These are phyloP conservation scores for Beauveria brongniartii DNA, from an alignment of 2,329 filamentous ascomycete genomes.

Conservation along the genomic window DNA sequence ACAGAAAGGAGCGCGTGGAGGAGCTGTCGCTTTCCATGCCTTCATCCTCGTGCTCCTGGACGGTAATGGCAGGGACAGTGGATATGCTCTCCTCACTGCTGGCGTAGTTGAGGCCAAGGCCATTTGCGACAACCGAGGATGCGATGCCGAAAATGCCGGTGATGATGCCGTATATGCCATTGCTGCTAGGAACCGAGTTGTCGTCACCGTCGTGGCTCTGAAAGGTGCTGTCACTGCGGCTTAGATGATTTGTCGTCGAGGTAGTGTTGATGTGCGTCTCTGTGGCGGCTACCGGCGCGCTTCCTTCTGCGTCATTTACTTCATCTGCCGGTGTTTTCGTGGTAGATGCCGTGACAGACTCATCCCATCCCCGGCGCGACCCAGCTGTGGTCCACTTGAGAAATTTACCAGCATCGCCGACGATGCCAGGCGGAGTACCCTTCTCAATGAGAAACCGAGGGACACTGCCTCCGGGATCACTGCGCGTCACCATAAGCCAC, in stretches of 20 bases:
- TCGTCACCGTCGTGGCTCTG: slow-evolving; percentile 16
- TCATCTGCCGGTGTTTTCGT: background rate
- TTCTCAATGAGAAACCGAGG: slow-evolving; percentile 88
- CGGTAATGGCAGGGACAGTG: slow-evolving; percentile 18
- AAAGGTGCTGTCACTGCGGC: background rate
- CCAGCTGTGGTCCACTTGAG: slow-evolving; percentile 59
- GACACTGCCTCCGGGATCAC: slow-evolving; percentile 81
- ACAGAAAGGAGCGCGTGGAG: slow-evolving; percentile 41
- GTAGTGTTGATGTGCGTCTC: background rate
- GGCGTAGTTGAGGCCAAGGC: slow-evolving; percentile 22
- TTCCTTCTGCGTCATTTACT: background rate
- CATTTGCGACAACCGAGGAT: slow-evolving; percentile 35
- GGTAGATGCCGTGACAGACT: slow-evolving; percentile 22
- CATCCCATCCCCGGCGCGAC: slow-evolving; percentile 18
- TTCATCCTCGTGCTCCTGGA: slow-evolving; percentile 19
- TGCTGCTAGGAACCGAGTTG: slow-evolving; percentile 28
- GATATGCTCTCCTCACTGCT: slow-evolving; percentile 20
- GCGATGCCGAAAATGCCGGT: slow-evolving; percentile 44
- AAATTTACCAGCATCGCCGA: slow-evolving; percentile 72
- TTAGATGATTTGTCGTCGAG: background rate
- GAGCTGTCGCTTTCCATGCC: slow-evolving; percentile 33
- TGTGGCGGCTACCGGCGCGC: background rate
- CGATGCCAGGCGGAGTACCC: slow-evolving; percentile 73
- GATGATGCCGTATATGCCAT: slow-evolving; percentile 49
- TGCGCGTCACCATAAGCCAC: slow-evolving; percentile 89